Base-by-base conservation (phyloP, 257 asterid genomes). In the Ajuga chamaepitys region DNA sequence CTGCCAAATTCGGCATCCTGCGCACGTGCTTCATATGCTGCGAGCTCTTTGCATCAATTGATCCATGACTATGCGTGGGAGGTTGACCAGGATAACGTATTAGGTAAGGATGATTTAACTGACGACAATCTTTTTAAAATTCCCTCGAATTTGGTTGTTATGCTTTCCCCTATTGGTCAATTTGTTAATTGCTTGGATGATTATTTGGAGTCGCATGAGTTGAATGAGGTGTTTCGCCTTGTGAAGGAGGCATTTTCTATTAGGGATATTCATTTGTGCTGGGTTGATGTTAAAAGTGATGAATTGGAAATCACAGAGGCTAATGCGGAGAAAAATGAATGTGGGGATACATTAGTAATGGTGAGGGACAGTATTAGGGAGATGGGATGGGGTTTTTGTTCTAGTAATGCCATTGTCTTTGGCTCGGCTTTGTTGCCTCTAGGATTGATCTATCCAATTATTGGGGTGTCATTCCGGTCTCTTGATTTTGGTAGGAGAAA, bases 401-500 rank as follows among this genome's bases (percentile, higher is more conserved):
- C 96, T 8, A 87, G 86, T 9, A 82, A 89, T 73, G 66, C 78
- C 41, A 68, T 88, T 76, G 73, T 83, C 35, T 75, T 87, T 54
- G 91, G 95, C 51, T 86, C 97, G 11, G 95, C 85, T 68, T 56
- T 93, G 63, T 38, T 89, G 80, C 96, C 99, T 8, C 80, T 89
- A 18, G 95, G 86, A 17, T 79, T 94, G 80, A 79, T 94, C 72
- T 89, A 86, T 76, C 96, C 98, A 0, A 77, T 62, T 56, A 75
- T 92, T 45, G 91, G 91, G 48, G 28, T 83, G 65, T 16, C 80
- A 0, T 82, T 77, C 10, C 63, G 78, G 59, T 74, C 75, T 70
- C 14, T 58, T 55, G 72, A 75, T 64, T 71, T 66, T 50, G 60
- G 62, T 47, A 76, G 77, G 65, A 75, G 48, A 22, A 70, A 57